Evolutionary conservation across 106 monocot genomes (phyloP).

Genomic region (Vanilla planifolia): DNA sequence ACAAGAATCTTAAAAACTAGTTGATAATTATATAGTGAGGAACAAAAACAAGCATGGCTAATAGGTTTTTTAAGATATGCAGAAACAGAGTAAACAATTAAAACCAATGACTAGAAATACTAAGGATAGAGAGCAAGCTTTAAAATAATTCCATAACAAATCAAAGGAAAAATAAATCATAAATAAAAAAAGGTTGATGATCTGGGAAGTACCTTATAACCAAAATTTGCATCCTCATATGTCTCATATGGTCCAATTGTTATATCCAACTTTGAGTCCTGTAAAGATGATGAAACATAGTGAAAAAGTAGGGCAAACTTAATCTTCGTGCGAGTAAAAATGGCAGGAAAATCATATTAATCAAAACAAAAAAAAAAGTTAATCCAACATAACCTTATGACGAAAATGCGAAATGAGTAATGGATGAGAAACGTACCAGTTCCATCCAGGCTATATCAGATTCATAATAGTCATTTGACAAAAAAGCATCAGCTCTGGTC

Average conservation of each 20-base stretch:
- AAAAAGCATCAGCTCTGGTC: conserved; percentile 83
- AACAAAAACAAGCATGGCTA: no score
- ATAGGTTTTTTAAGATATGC: no score
- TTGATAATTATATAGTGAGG: no score
- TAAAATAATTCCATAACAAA: no score
- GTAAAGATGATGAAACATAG: background rate
- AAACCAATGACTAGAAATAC: no score
- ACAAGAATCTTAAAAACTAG: no score
- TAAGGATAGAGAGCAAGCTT: no score
- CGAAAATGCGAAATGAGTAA: background rate
- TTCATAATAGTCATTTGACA: conserved; percentile 97
- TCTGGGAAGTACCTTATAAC: conserved; percentile 82
- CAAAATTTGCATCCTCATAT: conserved; percentile 93
- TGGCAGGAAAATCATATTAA: background rate
- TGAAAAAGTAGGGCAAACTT: background rate
- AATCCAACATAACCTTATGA: background rate
- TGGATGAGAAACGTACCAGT: conserved; percentile 49
- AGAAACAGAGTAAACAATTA: no score
- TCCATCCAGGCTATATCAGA: conserved; percentile 99
- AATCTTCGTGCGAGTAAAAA: background rate
- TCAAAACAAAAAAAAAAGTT: background rate
- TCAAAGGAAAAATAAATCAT: no score
- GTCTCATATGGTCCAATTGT: conserved; percentile 99
- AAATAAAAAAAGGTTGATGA: no score
- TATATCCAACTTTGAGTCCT: conserved; percentile 95